A percentile compares a stretch with the other conserved stretches of the same genome.
These are phyloP conservation scores for Helicocarpus griseus DNA, from an alignment of 2,329 filamentous ascomycete genomes.

Conservation along the genomic window DNA sequence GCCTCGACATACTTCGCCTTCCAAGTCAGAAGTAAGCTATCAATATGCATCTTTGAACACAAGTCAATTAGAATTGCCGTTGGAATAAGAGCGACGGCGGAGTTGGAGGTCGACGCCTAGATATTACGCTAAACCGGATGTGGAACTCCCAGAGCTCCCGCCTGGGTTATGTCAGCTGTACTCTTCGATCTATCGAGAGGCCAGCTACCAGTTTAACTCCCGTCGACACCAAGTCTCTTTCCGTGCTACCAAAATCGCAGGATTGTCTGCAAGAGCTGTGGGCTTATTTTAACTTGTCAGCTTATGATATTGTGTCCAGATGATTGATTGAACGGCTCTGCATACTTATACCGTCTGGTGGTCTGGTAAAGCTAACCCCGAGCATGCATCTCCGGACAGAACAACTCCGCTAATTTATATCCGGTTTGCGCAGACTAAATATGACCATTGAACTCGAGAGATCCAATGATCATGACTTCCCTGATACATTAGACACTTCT, in stretches of 20 bases:
- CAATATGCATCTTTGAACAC: no score
- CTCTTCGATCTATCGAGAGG: not conserved
- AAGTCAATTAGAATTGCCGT: not conserved
- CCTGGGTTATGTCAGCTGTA: not conserved
- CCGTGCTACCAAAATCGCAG: not conserved
- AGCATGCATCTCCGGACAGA: not conserved
- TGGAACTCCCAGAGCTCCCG: not conserved
- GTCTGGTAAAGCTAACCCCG: not conserved
- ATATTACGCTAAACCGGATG: conserved; percentile 3
- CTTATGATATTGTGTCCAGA: not conserved
- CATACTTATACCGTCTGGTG: not conserved
- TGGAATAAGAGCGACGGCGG: no score
- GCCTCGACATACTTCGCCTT: no score
- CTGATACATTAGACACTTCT: not conserved
- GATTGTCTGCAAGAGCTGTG: not conserved
- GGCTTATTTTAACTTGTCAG: not conserved
- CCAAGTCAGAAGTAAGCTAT: no score
- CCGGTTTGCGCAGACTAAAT: not conserved
- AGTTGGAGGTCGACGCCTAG: not conserved
- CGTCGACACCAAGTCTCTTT: not conserved
- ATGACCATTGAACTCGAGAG: conserved; percentile 3
- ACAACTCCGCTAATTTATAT: not conserved
- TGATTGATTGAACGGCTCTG: conserved; percentile 18
- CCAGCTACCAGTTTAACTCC: not conserved
- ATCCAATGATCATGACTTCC: not conserved